A percentile compares a stretch with the other conserved stretches of the same genome.
Evolutionary conservation across 1,284 basidiomycete genomes (phyloP).

Genomic region (Apiotrichum brassicae): DNA sequence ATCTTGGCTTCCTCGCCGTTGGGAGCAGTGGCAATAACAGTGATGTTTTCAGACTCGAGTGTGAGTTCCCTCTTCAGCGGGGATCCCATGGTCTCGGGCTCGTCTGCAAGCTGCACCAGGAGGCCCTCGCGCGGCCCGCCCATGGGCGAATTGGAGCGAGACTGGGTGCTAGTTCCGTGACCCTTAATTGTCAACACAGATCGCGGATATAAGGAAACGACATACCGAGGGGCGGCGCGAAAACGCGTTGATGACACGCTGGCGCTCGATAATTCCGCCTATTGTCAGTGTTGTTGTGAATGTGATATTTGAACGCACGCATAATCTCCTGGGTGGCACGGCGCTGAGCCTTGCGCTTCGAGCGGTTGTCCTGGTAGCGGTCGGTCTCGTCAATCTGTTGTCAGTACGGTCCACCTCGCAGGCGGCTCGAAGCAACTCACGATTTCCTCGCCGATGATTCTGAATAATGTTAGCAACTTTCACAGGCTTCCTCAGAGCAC

Average conservation of each 20-base stretch:
- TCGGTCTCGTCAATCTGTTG: constrained; percentile 81
- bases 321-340: constrained; percentile 68
- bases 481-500: not conserved
- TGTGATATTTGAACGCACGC: constrained; percentile 49
- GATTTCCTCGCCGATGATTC: constrained; percentile 49
- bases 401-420: not conserved
- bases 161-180: not conserved
- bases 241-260: constrained; percentile 39
- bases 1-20: not conserved
- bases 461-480: constrained; percentile 15
- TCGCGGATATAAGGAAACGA: not conserved
- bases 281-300: not conserved
- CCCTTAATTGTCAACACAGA: not conserved
- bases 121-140: constrained; percentile 8
- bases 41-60: not conserved
- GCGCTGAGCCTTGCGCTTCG: constrained; percentile 64
- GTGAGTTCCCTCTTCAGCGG: not conserved
- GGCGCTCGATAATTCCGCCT: constrained; percentile 49
- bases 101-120: constrained; percentile 8
- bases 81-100: not conserved
- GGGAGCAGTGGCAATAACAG: constrained; percentile 1
- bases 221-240: constrained; percentile 36
- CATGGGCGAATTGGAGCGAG: not conserved
- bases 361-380: constrained; percentile 74
- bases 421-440: constrained; percentile 23